Base-by-base conservation (phyloP, 768 basidiomycete species). In the Suillus cothurnatus region DNA sequence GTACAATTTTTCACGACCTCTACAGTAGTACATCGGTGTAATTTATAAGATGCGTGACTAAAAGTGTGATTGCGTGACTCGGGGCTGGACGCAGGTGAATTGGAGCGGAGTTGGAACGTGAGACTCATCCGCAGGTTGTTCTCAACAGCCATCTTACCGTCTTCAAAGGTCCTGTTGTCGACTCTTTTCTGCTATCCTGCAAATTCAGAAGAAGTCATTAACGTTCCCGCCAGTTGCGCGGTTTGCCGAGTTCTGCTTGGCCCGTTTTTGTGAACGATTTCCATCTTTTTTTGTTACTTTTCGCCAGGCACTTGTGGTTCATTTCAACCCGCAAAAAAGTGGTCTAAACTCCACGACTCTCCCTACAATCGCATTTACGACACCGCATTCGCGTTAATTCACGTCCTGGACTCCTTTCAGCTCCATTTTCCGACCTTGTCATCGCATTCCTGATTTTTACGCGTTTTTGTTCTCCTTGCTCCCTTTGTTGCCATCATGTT, bases 401-500 rank as follows among this genome's bases (percentile, higher is more conserved):
- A 72, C 76, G 68, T 65, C 53, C 63, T 62, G 66, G 57, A 58
- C 63, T 23, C 9, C 7, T 58, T 41, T 34, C 61, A 45, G 17
- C 43, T n/a, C 23, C 64, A 28, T 17, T 57, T 69, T 64, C 31
- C 41, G 26, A 63, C 12, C 19, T 62, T 9, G 61, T 17, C 43
- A 23, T n/a, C 52, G 62, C 52, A 28, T 31, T 14, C 39, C 26
- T 61, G 43, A 65, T 47, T 61, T 64, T 62, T 57, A 62, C 73
- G 68, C 76, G 70, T 68, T 36, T 66, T 66, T 32, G 26, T 57
- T 45, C 28, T 23, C 34, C 31, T 63, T 49, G 14, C 43, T 26
- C 61, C 61, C 61, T 15, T 31, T 49, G 23, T 38, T 61, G 28
- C 47, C 74, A 80, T 62, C 79, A 94, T 94, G 92, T 84, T 93